A percentile compares a stretch with the other conserved stretches of the same genome.
Conservation (phyloP, 2,329 filamentous ascomycete genomes). For the Pezicula neosporulosa region DNA sequence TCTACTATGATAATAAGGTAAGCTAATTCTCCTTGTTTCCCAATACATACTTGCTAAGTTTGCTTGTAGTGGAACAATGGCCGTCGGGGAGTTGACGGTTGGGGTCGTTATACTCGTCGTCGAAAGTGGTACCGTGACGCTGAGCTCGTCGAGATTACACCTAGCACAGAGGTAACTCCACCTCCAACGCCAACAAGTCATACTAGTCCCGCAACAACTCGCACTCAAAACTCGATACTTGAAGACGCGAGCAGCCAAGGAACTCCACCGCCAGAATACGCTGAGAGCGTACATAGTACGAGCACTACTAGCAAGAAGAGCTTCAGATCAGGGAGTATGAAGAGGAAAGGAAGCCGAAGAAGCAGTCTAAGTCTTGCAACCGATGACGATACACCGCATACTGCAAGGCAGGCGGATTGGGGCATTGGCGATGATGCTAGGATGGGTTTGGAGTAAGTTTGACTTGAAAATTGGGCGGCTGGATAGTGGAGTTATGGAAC, state of each 20-base stretch:
- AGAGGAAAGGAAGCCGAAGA: slow-evolving; percentile 13
- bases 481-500: not conserved
- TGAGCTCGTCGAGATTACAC: slow-evolving; percentile 76
- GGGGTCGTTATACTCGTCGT: slow-evolving; percentile 89
- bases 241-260: not conserved
- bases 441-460: slow-evolving; percentile 70
- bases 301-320: slow-evolving; percentile 7
- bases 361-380: slow-evolving; percentile 13
- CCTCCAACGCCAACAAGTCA: slow-evolving; percentile 34
- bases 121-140: slow-evolving; percentile 97
- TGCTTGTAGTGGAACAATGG: slow-evolving; percentile 77
- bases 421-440: slow-evolving; percentile 80
- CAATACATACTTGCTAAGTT: slow-evolving; percentile 8
- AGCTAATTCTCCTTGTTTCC: slow-evolving; percentile 13
- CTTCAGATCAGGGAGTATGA: slow-evolving; percentile 15
- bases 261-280: slow-evolving; percentile 7
- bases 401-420: slow-evolving; percentile 61
- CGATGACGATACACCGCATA: slow-evolving; percentile 45
- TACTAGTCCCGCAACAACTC: slow-evolving; percentile 21
- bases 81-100: slow-evolving; percentile 79
- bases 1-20: slow-evolving; percentile 97
- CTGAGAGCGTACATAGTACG: slow-evolving; percentile 10
- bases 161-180: slow-evolving; percentile 39
- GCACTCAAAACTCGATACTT: not conserved
- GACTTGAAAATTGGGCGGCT: not conserved